A percentile compares a stretch with the other conserved stretches of the same genome.
Evolutionary conservation across 495 filamentous ascomycete genomes (phyloP).

Genomic region (Xylaria sp.): DNA sequence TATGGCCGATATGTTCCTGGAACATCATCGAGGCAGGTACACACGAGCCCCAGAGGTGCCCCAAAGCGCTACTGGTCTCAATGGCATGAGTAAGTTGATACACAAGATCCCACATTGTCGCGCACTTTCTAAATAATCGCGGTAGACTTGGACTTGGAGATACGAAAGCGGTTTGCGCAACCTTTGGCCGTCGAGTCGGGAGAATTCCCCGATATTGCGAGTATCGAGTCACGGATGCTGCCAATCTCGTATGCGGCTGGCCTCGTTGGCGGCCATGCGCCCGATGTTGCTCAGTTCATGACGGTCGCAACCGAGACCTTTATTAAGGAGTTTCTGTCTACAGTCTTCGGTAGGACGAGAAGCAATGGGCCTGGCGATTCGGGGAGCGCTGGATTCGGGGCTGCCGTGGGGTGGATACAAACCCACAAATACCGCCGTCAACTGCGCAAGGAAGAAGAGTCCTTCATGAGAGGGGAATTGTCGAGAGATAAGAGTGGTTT

Average conservation of each 20-base stretch:
- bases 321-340: conserved; percentile 85
- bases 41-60: conserved; percentile 74
- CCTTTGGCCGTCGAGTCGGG: conserved; percentile 87
- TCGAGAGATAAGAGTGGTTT: conserved; percentile 71
- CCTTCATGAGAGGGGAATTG: conserved; percentile 70
- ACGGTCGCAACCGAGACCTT: conserved; percentile 89
- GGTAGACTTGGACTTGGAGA: conserved; percentile 87
- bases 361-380: conserved; percentile 74
- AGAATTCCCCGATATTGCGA: conserved; percentile 85
- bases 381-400: conserved; percentile 63
- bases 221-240: conserved; percentile 83
- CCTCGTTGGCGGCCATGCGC: conserved; percentile 72
- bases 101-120: conserved; percentile 19
- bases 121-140: conserved; percentile 28
- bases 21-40: conserved; percentile 73
- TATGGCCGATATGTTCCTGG: conserved; percentile 67
- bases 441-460: conserved; percentile 74
- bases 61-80: conserved; percentile 81
- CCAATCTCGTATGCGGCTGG: conserved; percentile 96
- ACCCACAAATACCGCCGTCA: conserved; percentile 78
- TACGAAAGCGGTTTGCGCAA: conserved; percentile 88
- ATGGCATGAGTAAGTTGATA: conserved; percentile 80
- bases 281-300: conserved; percentile 83
- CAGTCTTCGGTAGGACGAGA: conserved; percentile 78
- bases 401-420: conserved; percentile 73